Evolutionary conservation across 305 asterid genomes (phyloP), one percentile per base, ranked within the genome.

Genomic region (Rubia balearica): DNA sequence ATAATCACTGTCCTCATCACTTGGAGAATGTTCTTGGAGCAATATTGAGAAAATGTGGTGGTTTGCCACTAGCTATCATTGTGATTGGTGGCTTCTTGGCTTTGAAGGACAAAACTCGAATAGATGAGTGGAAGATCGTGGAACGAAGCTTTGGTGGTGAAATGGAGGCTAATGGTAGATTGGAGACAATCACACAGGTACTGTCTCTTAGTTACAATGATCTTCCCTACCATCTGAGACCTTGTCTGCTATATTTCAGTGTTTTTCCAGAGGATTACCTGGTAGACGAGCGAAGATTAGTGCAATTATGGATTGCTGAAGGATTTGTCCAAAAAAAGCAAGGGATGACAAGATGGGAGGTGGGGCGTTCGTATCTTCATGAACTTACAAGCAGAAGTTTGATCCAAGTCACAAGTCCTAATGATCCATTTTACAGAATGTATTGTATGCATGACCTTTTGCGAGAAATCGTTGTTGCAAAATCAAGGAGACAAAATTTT

Each of bases 371-470:
- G 12, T 56, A 56, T 56, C 61, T 56, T 19, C 2, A 7, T 6
- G 61, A 56, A 56, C 61, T 19, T 56, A 19, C 61, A n/a, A 56
- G n/a, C 30, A 56, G 61, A 21, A 56, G 61, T 8, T 56, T 56
- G n/a, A 56, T 56, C 30, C 61, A 56, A 56, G 61, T 56, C 61
- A 49, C 56, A 14, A 16, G 0, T 49, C 56, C n/a, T 13, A 21
- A 21, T 19, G 30, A 19, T 56, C 27, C 24, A 56, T 56, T 1
- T 8, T n/a, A 21, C 30, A 13, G 27, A 2, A 30, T 10, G 21
- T 62, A 24, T 68, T 33, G 27, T 16, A 61, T 76, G 46, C 80
- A 75, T 56, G 75, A 76, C 17, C 67, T 71, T 56, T 8, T 71
- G 5, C 46, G 67, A 17, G 65, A 71, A 24, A 36, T 76, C 16